Evolutionary conservation across 148 eudicot species (phyloP), one percentile per base, ranked within the genome.

Genomic region (Rhododendron griersonianum): DNA sequence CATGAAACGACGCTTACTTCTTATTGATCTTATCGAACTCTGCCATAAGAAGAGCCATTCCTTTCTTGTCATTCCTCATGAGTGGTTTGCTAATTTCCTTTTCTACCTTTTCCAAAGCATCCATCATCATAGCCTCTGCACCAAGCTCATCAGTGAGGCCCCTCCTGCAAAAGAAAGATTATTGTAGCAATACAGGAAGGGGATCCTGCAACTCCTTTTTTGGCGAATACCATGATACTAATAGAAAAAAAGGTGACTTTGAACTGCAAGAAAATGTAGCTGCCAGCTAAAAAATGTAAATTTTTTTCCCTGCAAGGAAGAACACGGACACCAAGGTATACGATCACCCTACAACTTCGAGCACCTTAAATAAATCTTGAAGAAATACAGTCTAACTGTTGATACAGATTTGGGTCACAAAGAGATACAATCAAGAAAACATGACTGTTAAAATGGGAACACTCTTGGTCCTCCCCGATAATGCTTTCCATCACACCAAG

Each of bases 121-220:
- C 95, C 90, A 94, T 91, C 99, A 94, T 94, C 99, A 97, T 88
- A 41, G 93, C 91, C 91, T 95, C 98, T 9, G 93, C 94, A 86
- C 98, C 99, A 81, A 94, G 94, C 9, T 95, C 95, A 88, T 97
- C 99, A 86, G 93, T 61, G 67, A 95, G 92, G 82, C 98, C 98
- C 77, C 95, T 93, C 98, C 99, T 97, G 92, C 89, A 89, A 39
- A 85, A 85, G 61, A 83, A 61, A 88, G 79, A 86, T 10, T 18
- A 39, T 1, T 61, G 33, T 14, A 61, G 23, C 53, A 61, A 37
- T 61, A 63, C 13, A 81, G 50, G 50, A 48, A 81, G 39, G 84
- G 30, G 11, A 37, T 39, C 48, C 59, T 80, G 65, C 19, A 25
- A 30, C 83, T 81, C 23, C 23, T 6, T 80, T 28, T 28, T 51